Evolutionary conservation across 257 asterid species (phyloP).

Genomic region (Fraxinus excelsior): DNA sequence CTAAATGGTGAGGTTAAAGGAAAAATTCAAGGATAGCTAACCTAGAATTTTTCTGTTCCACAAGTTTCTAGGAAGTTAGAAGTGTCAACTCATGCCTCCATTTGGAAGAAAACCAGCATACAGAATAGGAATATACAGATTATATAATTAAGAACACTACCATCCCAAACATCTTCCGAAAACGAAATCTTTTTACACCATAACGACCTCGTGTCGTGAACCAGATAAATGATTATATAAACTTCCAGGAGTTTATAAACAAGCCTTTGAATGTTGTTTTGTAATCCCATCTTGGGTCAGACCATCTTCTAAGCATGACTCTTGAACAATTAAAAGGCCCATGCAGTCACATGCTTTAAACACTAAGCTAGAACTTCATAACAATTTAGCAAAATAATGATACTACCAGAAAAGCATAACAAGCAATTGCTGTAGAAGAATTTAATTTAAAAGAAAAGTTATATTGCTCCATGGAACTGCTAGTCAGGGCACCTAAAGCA

Average conservation of each 20-base stretch:
- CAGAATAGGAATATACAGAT: not conserved
- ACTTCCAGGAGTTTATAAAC: not conserved
- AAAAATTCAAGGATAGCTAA: not conserved
- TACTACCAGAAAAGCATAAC: conserved; percentile 15
- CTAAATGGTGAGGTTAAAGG: not conserved
- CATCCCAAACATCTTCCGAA: not conserved
- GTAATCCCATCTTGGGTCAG: not conserved
- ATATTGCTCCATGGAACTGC: conserved; percentile 7
- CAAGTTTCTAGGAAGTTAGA: not conserved
- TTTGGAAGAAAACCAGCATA: not conserved
- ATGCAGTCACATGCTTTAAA: conserved; percentile 17
- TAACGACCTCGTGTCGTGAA: not conserved
- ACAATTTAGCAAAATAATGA: not conserved
- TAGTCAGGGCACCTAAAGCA: conserved; percentile 15
- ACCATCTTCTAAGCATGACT: not conserved
- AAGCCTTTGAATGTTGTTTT: not conserved
- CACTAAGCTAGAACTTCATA: conserved; percentile 1
- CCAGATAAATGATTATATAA: not conserved
- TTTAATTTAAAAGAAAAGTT: conserved; percentile 6
- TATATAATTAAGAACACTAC: not conserved
- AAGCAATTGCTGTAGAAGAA: conserved; percentile 16
- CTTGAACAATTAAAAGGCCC: not conserved
- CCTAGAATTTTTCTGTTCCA: not conserved
- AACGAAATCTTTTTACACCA: not conserved
- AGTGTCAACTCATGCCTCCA: not conserved